Evolutionary conservation across 192 early-diverging fungal genomes (phyloP), one percentile per base, ranked within the genome.

Genomic region (Coemansia aciculifera): DNA sequence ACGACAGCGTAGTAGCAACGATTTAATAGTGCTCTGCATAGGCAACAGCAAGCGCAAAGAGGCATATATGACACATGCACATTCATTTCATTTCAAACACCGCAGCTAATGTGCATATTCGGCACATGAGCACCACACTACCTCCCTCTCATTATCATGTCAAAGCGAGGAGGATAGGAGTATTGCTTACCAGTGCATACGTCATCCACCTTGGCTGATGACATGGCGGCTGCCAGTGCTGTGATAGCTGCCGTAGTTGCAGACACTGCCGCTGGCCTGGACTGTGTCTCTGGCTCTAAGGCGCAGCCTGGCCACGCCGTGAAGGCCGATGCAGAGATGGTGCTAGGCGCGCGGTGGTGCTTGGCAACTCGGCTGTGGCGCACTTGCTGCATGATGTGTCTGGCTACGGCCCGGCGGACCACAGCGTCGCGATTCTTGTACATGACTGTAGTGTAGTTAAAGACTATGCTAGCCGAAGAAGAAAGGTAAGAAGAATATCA

Each of bases 371-470:
- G 59, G 32, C 34, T 15, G 59, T 61, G 59, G 48, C 48, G 48
- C 48, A 49, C 48, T 49, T 49, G 19, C 43, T 63, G 62, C 19
- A 63, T 46, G n/a, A 63, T 63, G 43, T 49, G 62, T 31, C 32
- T 24, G 42, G 62, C 62, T 6, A 63, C 62, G 62, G 62, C 62
- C 44, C 62, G 40, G 29, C 62, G 62, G 42, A 63, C 62, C 43
- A 48, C 24, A 31, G 13, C 29, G 27, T 63, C 42, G 42, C 48
- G 48, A 24, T 49, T 24, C 48, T 49, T 49, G 48, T 15, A 49
- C 48, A 49, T 49, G 21, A 24, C 5, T 24, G 48, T 46, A 46
- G n/a, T 24, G 23, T 44, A 44, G 43, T n/a, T n/a, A 5, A 5
- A n/a, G 12, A 0, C 43, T 44, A 13, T 44, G 12, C 12, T 2